Evolutionary conservation across 2,329 filamentous ascomycete species (phyloP), one percentile per base, ranked within the genome.

Genomic region (Botryotinia convoluta): DNA sequence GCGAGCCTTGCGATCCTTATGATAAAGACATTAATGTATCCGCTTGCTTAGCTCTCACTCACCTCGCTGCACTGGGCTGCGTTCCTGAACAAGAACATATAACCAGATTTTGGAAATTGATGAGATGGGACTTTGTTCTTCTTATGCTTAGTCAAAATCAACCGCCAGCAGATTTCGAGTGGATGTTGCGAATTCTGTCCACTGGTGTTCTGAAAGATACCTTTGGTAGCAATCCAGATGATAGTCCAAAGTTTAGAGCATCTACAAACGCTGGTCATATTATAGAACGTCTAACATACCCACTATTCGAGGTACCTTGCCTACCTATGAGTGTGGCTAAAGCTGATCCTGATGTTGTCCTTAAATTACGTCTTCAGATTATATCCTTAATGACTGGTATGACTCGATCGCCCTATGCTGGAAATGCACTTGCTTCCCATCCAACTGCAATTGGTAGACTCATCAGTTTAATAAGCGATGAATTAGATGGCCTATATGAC

Each of bases 401-500:
- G 79, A 87, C 89, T 1, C 83, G 85, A 9, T 88, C 88, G n/a
- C 82, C 86, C 0, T 89, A 92, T 78, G 91, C 91, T 14, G 87
- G 88, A 1, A 80, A 85, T 37, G 88, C 92, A 63, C 86, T 98
- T 14, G 92, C 91, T 0, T 83, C 84, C 8, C 92, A 96, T 80
- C 87, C 87, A 4, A 88, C 87, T 59, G 90, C 90, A 20, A 88
- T 97, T 26, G 93, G 93, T 1, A 89, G 93, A 4, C 84, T 97
- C 0, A 90, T 97, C 39, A 88, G 90, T 39, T 89, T 92, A 62
- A 89, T 95, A 69, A 91, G 96, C 74, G 92, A 94, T 76, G 89
- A 92, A 76, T 83, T 98, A 22, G 85, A 87, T 63, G 82, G 83
- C 4, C 81, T 92, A 1, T 92, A 93, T 80, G 82, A 85, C 22